Evolutionary conservation across 2,329 filamentous ascomycete species (phyloP).

Genomic region (Monosporascus sp.): DNA sequence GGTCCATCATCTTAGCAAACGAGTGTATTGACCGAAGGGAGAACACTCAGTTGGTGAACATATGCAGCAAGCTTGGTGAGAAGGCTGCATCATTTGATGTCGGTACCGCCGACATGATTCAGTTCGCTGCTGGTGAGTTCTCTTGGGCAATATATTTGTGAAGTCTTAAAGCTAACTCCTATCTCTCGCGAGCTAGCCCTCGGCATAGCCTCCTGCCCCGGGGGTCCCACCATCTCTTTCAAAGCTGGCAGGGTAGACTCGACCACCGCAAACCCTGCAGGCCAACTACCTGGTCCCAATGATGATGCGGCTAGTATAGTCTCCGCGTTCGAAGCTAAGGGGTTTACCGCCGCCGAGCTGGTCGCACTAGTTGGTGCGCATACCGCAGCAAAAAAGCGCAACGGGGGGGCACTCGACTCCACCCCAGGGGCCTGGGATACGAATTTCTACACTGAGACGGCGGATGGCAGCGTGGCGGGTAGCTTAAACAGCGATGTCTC

Average conservation of each 20-base stretch:
- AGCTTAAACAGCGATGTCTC: slow-evolving; percentile 20
- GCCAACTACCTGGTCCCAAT: slow-evolving; percentile 14
- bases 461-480: slow-evolving; percentile 13
- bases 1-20: slow-evolving; percentile 21
- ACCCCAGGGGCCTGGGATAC: slow-evolving; percentile 17
- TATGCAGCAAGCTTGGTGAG: slow-evolving; percentile 17
- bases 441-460: slow-evolving; percentile 21
- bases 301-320: slow-evolving; percentile 12
- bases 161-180: neutral
- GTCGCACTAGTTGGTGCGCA: slow-evolving; percentile 23
- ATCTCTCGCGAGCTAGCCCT: slow-evolving; percentile 11
- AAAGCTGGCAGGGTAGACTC: slow-evolving; percentile 21
- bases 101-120: slow-evolving; percentile 22
- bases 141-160: neutral
- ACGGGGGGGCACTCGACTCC: slow-evolving; percentile 16
- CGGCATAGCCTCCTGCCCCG: slow-evolving; percentile 17
- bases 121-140: slow-evolving; percentile 23
- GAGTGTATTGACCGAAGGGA: slow-evolving; percentile 21
- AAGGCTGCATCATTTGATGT: slow-evolving; percentile 18
- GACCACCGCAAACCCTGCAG: slow-evolving; percentile 9
- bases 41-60: slow-evolving; percentile 18
- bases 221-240: slow-evolving; percentile 18
- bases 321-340: slow-evolving; percentile 14
- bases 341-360: slow-evolving; percentile 19
- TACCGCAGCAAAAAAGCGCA: slow-evolving; percentile 18